Base-by-base conservation (phyloP, 257 asterid species). In the Ocimum tenuiflorum region DNA sequence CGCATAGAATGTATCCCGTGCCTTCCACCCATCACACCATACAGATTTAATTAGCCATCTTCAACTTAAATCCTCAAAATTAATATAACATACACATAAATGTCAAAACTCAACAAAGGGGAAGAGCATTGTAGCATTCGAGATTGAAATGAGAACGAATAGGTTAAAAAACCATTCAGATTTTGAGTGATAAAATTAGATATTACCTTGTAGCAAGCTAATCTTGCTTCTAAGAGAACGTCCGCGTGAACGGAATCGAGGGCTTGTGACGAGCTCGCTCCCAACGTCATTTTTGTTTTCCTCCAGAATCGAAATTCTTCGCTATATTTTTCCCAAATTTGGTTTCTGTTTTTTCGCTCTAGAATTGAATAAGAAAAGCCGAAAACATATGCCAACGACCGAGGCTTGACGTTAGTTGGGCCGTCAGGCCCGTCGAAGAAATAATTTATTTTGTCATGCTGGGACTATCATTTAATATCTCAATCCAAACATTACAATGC, bases 1-100 rank as follows among this genome's bases (percentile, higher is more conserved):
- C n/a, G 89, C 69, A 60, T 92, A 92, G 75, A 92, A 92, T 29
- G 95, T 85, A 69, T 92, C 97, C n/a, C 97, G 95, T 8, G 99
- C 99, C 99, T 92, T 56, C 53, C 52, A 29, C 56, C 46, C 45
- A 60, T 48, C 17, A 10, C 38, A 53, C 35, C n/a, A 50, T 49
- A 76, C 64, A 47, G 11, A 9, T 8, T 10, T 23, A 27, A 27
- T 27, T 4, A 27, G 31, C 31, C 31, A 2, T 27, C 31, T 1
- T 27, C 31, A 27, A 27, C 31, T 27, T 27, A 27, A 27, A 27
- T 10, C n/a, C 45, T 9, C 13, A n/a, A 41, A 2, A 27, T 23
- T 8, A 2, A 27, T 29, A 15, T 29, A 13, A 35, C 11, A 7
- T 6, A 22, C 22, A 24, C 3, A 36, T 8, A 15, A 4, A 27